These are phyloP conservation scores for Kodamaea suecica DNA, from an alignment of 1,139 yeast species.

Conservation along the genomic window DNA sequence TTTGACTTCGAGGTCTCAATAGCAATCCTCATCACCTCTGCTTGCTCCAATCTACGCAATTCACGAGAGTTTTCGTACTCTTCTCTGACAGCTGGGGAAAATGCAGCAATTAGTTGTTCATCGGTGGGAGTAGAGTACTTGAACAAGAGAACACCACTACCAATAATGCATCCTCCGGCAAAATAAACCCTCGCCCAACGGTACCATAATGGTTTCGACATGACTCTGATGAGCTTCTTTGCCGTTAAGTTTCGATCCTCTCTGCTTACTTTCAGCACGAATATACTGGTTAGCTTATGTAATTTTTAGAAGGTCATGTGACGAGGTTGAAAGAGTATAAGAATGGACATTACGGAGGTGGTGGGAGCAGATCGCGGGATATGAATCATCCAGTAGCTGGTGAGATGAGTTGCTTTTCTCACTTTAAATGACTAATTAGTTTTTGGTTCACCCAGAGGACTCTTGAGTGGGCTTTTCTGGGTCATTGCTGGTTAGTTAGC, in stretches of 20 bases:
- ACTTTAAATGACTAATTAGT: no score
- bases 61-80: conserved; percentile 68
- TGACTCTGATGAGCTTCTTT: conserved; percentile 1
- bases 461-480: no score
- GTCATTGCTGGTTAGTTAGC: no score
- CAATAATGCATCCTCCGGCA: conserved; percentile 60
- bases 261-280: neutral
- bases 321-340: no score
- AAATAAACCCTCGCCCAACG: conserved; percentile 61
- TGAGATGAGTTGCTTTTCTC: no score
- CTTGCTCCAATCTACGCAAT: conserved; percentile 62
- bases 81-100: conserved; percentile 81
- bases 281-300: neutral
- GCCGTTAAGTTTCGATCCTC: neutral
- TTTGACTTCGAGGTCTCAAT: conserved; percentile 58
- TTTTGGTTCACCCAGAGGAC: no score
- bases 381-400: no score
- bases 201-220: conserved; percentile 44
- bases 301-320: no score
- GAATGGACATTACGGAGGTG: no score
- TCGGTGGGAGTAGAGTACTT: conserved; percentile 80
- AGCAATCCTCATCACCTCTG: conserved; percentile 63
- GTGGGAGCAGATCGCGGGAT: no score
- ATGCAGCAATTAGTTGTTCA: conserved; percentile 65
- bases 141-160: conserved; percentile 62